phyloP scores from a whole-genome alignment of 345 rosid species.

The Ceriops zippeliana region DNA sequence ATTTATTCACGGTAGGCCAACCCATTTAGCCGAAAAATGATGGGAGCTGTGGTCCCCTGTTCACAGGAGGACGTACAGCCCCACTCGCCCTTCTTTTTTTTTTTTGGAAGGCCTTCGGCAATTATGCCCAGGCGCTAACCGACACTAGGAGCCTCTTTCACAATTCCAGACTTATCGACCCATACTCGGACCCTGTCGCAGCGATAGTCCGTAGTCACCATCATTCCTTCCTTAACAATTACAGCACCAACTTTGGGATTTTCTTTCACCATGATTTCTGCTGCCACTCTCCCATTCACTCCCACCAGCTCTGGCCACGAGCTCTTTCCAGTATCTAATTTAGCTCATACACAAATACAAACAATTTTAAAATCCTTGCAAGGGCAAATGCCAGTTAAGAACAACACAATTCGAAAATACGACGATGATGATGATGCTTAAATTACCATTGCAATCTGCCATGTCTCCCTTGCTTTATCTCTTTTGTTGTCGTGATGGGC shows the following conservation, averaged over 20 bases:
- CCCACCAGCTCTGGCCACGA: conserved; percentile 48
- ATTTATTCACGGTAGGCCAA: too few relatives aligned
- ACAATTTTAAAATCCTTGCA: too few relatives aligned
- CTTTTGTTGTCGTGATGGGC: not conserved
- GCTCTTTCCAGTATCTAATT: conserved; percentile 20
- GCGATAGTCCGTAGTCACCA: conserved; percentile 28
- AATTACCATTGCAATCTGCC: too few relatives aligned
- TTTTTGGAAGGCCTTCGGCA: too few relatives aligned
- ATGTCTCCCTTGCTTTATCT: not conserved
- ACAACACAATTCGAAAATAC: too few relatives aligned
- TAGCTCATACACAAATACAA: too few relatives aligned
- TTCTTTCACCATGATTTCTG: conserved; percentile 29
- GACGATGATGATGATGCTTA: too few relatives aligned
- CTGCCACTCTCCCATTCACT: conserved; percentile 34
- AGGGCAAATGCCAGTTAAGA: too few relatives aligned
- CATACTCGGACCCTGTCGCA: conserved; percentile 42
- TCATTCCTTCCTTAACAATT: conserved; percentile 35
- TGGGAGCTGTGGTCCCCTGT: too few relatives aligned
- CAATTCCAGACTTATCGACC: conserved; percentile 37
- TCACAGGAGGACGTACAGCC: too few relatives aligned
- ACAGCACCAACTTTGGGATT: conserved; percentile 29
- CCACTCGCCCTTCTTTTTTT: too few relatives aligned
- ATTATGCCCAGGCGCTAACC: conserved; percentile 9
- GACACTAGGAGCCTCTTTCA: conserved; percentile 28
- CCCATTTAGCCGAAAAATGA: too few relatives aligned